Evolutionary conservation across 2,329 filamentous ascomycete genomes (phyloP).

Genomic region (Pseudogymnoascus sp.): DNA sequence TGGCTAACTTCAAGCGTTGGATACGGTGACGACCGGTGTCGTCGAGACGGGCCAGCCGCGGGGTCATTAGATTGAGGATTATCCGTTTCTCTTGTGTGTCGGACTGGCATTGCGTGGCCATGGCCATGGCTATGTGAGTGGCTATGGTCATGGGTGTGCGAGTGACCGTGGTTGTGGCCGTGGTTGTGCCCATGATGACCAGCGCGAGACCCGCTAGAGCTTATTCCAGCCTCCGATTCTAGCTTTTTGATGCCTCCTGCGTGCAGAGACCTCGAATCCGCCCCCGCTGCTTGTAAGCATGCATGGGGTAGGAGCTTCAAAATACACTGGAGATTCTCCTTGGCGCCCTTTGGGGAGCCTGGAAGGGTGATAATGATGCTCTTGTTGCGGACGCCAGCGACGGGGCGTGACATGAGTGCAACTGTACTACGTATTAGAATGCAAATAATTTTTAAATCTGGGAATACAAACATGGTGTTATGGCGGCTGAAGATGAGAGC

Average conservation of each 20-base stretch:
- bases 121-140: constrained; percentile 62
- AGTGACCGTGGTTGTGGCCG: constrained; percentile 39
- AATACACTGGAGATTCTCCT: constrained; percentile 84
- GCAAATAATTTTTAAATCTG: neutral
- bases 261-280: constrained; percentile 74
- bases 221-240: constrained; percentile 72
- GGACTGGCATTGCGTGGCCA: constrained; percentile 56
- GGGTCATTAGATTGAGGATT: constrained; percentile 55
- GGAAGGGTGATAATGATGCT: constrained; percentile 84
- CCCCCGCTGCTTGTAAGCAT: constrained; percentile 81
- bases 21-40: constrained; percentile 82
- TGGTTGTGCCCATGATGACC: constrained; percentile 28
- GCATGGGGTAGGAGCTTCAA: constrained; percentile 90
- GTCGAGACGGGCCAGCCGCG: constrained; percentile 54
- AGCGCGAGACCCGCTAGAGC: constrained; percentile 17
- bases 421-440: constrained; percentile 47
- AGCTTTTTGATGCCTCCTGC: constrained; percentile 75
- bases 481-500: constrained; percentile 73
- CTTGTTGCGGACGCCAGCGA: constrained; percentile 77
- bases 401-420: constrained; percentile 91
- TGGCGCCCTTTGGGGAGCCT: constrained; percentile 90
- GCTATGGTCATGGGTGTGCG: constrained; percentile 48
- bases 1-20: constrained; percentile 85
- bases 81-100: constrained; percentile 64
- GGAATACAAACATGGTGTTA: constrained; percentile 74